Evolutionary conservation across 352 stramenopile genomes (phyloP).

Genomic region (Halophytophthora polymorphica): DNA sequence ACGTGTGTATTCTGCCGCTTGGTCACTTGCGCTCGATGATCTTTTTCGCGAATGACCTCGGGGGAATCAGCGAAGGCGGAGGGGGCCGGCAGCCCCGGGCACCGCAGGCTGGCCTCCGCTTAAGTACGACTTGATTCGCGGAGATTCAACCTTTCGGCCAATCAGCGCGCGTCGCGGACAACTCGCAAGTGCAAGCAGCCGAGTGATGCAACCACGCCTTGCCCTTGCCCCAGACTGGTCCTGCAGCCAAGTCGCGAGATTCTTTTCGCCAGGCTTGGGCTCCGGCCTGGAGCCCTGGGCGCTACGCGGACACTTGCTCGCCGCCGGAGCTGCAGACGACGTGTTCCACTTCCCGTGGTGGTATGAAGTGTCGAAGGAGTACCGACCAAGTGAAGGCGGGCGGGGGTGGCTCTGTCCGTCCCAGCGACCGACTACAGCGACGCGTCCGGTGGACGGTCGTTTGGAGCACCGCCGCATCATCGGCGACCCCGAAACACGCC

Average conservation of each 20-base stretch:
- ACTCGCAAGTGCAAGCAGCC: not conserved
- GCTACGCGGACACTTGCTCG: too few relatives aligned
- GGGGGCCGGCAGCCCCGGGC: conserved; percentile 1
- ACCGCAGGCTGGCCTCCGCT: not conserved
- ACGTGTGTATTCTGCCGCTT: not conserved
- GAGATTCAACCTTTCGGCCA: conserved; percentile 31
- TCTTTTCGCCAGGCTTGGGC: too few relatives aligned
- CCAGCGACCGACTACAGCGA: too few relatives aligned
- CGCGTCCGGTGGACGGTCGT: not conserved
- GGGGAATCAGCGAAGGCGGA: conserved; percentile 7
- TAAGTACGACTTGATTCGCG: conserved; percentile 33
- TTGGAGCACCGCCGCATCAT: conserved; percentile 24
- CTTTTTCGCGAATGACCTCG: conserved; percentile 58
- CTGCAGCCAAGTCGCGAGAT: not conserved
- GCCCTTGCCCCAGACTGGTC: not conserved
- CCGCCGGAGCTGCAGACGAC: too few relatives aligned
- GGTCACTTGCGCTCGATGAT: conserved; percentile 28
- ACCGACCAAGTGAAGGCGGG: too few relatives aligned
- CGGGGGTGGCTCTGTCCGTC: too few relatives aligned
- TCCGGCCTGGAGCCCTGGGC: too few relatives aligned
- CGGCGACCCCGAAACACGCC: conserved; percentile 14
- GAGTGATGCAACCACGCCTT: not conserved
- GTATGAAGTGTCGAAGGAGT: too few relatives aligned
- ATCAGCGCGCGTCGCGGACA: conserved; percentile 15
- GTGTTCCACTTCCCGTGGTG: too few relatives aligned